These are phyloP conservation scores for Chytridium lagenaria DNA, from an alignment of 371 early-diverging fungal species.

Conservation along the genomic window DNA sequence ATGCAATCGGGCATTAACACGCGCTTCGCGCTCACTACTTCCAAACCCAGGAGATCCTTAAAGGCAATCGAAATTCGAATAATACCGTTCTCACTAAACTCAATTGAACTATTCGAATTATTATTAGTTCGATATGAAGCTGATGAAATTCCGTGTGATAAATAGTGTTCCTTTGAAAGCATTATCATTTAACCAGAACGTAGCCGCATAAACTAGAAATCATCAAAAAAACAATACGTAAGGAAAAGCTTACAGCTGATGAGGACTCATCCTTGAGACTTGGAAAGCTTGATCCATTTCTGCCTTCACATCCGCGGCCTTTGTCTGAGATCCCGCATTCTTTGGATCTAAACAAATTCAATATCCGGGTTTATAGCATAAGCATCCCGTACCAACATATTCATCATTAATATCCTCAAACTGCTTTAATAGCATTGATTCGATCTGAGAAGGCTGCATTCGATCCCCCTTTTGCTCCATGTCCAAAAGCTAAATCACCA, in stretches of 20 bases:
- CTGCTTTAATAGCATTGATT: slow-evolving; percentile 50
- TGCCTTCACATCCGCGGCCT: slow-evolving; percentile 39
- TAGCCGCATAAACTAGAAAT: slow-evolving; percentile 48
- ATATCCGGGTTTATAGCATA: too few species aligned
- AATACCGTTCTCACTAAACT: background rate
- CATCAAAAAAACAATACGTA: background rate
- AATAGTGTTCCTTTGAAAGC: slow-evolving; percentile 49
- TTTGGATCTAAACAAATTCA: slow-evolving; percentile 43
- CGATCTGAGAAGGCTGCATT: slow-evolving; percentile 42
- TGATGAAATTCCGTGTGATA: slow-evolving; percentile 52
- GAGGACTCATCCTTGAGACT: slow-evolving; percentile 50
- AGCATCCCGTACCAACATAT: slow-evolving; percentile 42
- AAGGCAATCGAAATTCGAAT: slow-evolving; percentile 31
- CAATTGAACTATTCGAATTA: slow-evolving; percentile 9
- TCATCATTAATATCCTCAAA: slow-evolving; percentile 60
- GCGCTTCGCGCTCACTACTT: slow-evolving; percentile 48
- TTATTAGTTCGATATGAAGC: slow-evolving; percentile 42
- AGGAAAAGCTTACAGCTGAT: slow-evolving; percentile 47
- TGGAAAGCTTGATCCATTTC: slow-evolving; percentile 39
- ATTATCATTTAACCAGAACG: slow-evolving; percentile 43
- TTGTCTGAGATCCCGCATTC: slow-evolving; percentile 37
- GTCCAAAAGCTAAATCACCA: slow-evolving; percentile 40
- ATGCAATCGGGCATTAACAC: slow-evolving; percentile 53
- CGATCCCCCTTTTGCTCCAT: slow-evolving; percentile 30
- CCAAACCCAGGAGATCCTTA: slow-evolving; percentile 47